Base-by-base conservation (phyloP, 2,329 filamentous ascomycete species). In the Teratosphaeriaceae sp. region DNA sequence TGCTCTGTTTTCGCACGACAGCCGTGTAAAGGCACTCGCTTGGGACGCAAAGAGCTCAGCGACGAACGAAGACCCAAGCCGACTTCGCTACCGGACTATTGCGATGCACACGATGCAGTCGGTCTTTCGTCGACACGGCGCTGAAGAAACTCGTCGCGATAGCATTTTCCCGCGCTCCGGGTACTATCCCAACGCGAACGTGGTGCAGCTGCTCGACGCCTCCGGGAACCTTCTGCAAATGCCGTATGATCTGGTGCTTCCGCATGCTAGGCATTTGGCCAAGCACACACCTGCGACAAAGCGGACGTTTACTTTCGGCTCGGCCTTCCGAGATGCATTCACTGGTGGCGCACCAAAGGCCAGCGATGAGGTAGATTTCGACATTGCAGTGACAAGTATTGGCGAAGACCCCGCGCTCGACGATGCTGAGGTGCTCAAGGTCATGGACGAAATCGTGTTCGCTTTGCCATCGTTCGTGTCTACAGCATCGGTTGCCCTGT, bases 401-500 rank as follows among this genome's bases (percentile, higher is more conserved):
- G 83, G 84, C 1, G 66, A 88, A 5, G 88, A 97, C 57, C 71
- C 94, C 35, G 84, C 88, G 1, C 65, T 96, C 43, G 94, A 94
- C 57, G 92, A 98, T 64, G 90, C 90, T 0, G 90, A 97, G 64
- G 83, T 88, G 0, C 78, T 98, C 53, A 97, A 96, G 56, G 89
- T 97, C 2, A 70, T 97, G 18, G 92, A 98, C 60, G 92, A 98
- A 61, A 84, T 96, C 30, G 76, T 94, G 13, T 75, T 81, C 38
- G 77, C 83, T 4, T 89, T 97, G 50, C 89, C 89, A 0, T 80
- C 82, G 2, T 71, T 94, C 11, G 46, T 50, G 7, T 75, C 78
- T 8, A 74, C 79, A 0, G 75, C 76, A 2, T 78, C 80, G 20
- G 88, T 96, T 79, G 94, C 85, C 58, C 94, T 96, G 54, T 82